Base-by-base conservation (phyloP, 2,329 filamentous ascomycete species). In the Xylaria sp. region DNA sequence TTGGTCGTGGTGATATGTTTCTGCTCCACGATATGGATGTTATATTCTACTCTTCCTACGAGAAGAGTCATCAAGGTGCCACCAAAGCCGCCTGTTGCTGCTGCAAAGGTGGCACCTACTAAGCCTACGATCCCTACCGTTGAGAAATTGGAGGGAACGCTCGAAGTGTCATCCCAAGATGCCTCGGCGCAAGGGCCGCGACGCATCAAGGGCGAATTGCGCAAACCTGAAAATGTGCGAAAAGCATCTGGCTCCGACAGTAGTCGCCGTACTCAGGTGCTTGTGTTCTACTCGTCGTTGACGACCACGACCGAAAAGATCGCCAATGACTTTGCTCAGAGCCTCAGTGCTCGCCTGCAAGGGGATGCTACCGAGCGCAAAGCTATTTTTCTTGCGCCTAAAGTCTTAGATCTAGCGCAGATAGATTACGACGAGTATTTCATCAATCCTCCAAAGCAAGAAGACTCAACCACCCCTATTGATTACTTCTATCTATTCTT, bases 401-500 rank as follows among this genome's bases (percentile, higher is more conserved):
- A 92, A 75, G 80, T 93, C 12, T 84, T 92, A 66, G 93, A 98
- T 76, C 82, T 98, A 29, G 90, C 94, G 2, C 91, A 97, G 69
- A 87, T 97, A 62, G 95, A 98, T 75, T 93, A 95, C 75, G 95
- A 99, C 75, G 94, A 98, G 77, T 97, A 92, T 80, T 98, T 98
- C 77, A 89, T 97, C 66, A 87, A 86, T 2, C 88, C 90, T 0
- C 93, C 94, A 0, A 92, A 92, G 77, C 77, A 82, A 5, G 78
- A 82, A 1, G 79, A 84, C n/a, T 81, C 80, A 16, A 75, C 77
- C 5, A 78, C 78, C 25, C 81, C 82, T 23, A 82, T 86, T 2
- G 88, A 90, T 69, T 88, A 91, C 74, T 90, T 98, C 74, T 99
- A 98, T 80, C 84, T 97, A 47, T 85, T 98, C 63, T 82, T 98